phyloP scores from a whole-genome alignment of 192 early-diverging fungal species.

The Tieghemiomyces parasiticus region DNA sequence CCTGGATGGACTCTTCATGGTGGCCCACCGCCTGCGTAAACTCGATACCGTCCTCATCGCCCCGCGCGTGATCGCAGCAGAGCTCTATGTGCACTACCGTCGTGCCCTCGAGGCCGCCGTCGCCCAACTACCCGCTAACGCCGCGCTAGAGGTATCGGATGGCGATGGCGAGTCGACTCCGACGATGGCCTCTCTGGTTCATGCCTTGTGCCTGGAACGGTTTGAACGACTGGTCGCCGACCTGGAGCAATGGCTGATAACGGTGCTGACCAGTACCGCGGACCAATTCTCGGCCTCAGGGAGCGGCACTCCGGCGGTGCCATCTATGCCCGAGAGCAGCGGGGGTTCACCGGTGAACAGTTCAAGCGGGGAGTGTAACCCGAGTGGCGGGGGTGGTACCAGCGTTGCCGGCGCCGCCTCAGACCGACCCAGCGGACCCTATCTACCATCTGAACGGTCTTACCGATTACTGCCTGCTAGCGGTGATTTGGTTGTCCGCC shows the following conservation, averaged over 20 bases:
- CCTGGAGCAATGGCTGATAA: not conserved
- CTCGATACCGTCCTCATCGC: slow-evolving; percentile 7
- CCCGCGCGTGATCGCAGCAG: not conserved
- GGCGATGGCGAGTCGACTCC: not conserved
- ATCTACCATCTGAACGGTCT: not conserved
- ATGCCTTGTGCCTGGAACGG: not conserved
- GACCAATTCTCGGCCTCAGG: not conserved
- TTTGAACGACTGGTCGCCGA: not conserved
- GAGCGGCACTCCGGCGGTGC: too few relatives aligned
- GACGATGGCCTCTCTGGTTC: not conserved
- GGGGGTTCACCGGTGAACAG: not conserved
- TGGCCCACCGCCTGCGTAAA: slow-evolving; percentile 6
- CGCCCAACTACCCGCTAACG: too few relatives aligned
- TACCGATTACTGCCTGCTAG: not conserved
- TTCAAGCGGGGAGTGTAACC: not conserved
- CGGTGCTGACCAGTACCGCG: not conserved
- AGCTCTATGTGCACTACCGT: not conserved
- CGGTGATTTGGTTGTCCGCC: not conserved
- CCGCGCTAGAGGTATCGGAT: too few relatives aligned
- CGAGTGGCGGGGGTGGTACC: not conserved
- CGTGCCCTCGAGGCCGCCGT: not conserved
- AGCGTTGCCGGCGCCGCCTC: not conserved
- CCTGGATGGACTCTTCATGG: slow-evolving; percentile 4
- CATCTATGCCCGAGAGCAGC: not conserved
- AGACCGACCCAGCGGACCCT: not conserved